Conservation (phyloP, 2,329 filamentous ascomycete genomes). For the Whalleya microplaca region DNA sequence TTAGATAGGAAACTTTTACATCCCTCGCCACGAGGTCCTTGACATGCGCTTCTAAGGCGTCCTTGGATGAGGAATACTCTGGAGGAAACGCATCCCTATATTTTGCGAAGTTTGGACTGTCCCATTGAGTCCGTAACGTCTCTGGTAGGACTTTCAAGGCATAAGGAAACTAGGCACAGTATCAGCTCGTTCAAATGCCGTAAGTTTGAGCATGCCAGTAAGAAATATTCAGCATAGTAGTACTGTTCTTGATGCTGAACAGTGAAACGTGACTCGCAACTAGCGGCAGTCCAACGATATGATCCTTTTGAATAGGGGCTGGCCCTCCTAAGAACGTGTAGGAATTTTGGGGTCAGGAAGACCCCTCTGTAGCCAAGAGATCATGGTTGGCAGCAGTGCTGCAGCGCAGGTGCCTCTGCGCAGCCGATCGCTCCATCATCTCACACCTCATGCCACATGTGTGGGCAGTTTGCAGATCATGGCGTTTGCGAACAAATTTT, state of each 20-base stretch:
- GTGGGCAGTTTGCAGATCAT: conserved; percentile 7
- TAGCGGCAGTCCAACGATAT: conserved; percentile 6
- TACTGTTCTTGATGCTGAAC: conserved; percentile 3
- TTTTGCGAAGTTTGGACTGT: conserved; percentile 62
- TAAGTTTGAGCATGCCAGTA: conserved; percentile 5
- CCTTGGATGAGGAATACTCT: conserved; percentile 61
- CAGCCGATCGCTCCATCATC: conserved; percentile 27
- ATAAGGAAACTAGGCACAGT: conserved; percentile 70
- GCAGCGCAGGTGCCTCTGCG: conserved; percentile 18
- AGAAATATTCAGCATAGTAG: conserved; percentile 3
- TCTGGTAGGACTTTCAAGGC: conserved; percentile 68
- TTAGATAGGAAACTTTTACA: conserved; percentile 76
- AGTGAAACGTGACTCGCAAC: background rate
- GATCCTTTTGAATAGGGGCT: conserved; percentile 3
- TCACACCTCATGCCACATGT: conserved; percentile 24
- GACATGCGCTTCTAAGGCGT: conserved; percentile 68
- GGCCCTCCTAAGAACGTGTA: conserved; percentile 3
- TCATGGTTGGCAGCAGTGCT: conserved; percentile 1
- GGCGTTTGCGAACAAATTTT: conserved; percentile 13
- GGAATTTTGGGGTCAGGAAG: background rate
- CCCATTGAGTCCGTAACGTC: conserved; percentile 69
- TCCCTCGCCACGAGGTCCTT: conserved; percentile 72
- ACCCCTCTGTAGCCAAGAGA: background rate
- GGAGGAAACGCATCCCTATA: conserved; percentile 74
- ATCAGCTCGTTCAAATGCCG: conserved; percentile 14